Evolutionary conservation across 139 green algal species (phyloP), one percentile per base, ranked within the genome.

Genomic region (Picochlorum sp.): DNA sequence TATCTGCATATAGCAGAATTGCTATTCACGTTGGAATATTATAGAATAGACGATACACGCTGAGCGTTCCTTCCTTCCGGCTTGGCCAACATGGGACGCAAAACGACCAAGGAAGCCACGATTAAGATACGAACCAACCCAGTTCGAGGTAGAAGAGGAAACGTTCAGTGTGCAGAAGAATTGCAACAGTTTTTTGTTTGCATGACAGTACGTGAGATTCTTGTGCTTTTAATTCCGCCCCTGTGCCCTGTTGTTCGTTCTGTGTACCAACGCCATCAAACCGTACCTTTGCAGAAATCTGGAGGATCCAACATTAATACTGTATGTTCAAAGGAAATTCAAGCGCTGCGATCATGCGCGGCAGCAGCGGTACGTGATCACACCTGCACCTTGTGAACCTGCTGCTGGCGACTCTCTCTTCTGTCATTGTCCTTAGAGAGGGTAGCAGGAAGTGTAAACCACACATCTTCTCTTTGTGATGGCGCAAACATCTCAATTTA

Each of bases 271-370:
- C 16, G 7, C 8, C 24, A 53, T 31, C 44, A 33, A 1, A 12
- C 7, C 7, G 24, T 30, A 53, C 28, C 2, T 52, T 0, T 45
- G 24, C 52, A 59, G 52, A 59, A 45, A 59, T 14, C 20, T 52
- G 52, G 47, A 9, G n/a, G 39, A 10, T 28, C 20, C 7, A 55
- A 70, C 7, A 43, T 65, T 12, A 55, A 70, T 22, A 26, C 37
- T 32, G 44, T 50, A 5, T 70, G 63, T 57, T 41, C 40, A 13
- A 32, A 55, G 16, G 31, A 68, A 33, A 47, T 32, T 31, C 18
- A 12, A 9, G 58, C 63, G 9, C 40, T 70, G 36, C 51, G 44
- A 32, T 28, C 31, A 25, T 70, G 63, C 28, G 63, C 63, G 41
- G 26, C 57, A 25, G 29, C 43, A 56, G 63, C 63, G 59, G 63